Evolutionary conservation across 352 stramenopile genomes (phyloP).

Genomic region (Phytophthora fragariaefolia): DNA sequence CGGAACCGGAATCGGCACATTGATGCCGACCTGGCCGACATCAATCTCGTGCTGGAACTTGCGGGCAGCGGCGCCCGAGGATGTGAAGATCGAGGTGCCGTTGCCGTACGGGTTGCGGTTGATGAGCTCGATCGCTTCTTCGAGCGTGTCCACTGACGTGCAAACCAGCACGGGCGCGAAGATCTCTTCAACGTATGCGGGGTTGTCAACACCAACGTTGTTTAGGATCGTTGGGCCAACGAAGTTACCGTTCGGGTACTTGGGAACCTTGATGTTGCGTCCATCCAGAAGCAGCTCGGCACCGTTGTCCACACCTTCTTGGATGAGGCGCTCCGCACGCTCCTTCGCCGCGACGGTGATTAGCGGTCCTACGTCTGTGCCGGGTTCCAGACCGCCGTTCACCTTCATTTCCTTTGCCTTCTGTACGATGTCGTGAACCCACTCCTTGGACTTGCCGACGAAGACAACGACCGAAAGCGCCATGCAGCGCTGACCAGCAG

Average conservation of each 20-base stretch:
- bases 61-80: constrained; percentile 90
- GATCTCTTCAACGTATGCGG: constrained; percentile 95
- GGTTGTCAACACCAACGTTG: constrained; percentile 84
- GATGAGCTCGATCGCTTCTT: constrained; percentile 96
- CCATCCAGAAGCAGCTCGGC: constrained; percentile 93
- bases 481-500: constrained; percentile 98
- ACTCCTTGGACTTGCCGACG: constrained; percentile 94
- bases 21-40: constrained; percentile 96
- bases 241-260: constrained; percentile 97
- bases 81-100: constrained; percentile 97
- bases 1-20: constrained; percentile 97
- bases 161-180: constrained; percentile 97
- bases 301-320: constrained; percentile 89
- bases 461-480: constrained; percentile 96
- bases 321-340: constrained; percentile 90
- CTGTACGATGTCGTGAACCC: constrained; percentile 92
- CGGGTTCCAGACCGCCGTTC: constrained; percentile 81
- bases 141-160: constrained; percentile 92
- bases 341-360: constrained; percentile 92
- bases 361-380: constrained; percentile 85
- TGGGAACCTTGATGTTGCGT: constrained; percentile 87
- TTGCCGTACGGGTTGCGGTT: constrained; percentile 98
- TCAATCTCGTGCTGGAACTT: constrained; percentile 98
- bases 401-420: constrained; percentile 93
- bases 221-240: constrained; percentile 94